Conservation (phyloP, 2,329 filamentous ascomycete genomes). For the Emmonsiellopsis sp. region DNA sequence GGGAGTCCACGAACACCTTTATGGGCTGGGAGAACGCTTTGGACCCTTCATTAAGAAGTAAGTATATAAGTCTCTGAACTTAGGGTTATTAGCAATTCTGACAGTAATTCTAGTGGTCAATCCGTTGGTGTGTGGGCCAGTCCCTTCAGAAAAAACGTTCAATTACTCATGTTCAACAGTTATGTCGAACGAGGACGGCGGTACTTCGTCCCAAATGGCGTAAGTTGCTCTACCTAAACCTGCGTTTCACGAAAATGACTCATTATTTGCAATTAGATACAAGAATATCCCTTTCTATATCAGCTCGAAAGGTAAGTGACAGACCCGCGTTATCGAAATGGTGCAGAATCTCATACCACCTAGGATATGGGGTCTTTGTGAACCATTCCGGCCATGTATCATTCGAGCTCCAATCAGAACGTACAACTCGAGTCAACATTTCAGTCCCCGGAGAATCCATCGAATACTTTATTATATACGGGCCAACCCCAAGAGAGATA, state of each 20-base stretch:
- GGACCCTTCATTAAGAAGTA: constrained; percentile 69
- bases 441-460: constrained; percentile 60
- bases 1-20: constrained; percentile 53
- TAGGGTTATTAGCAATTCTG: no score
- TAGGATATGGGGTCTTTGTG: constrained; percentile 61
- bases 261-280: constrained; percentile 13
- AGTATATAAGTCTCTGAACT: constrained; percentile 31
- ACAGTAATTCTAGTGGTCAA: background rate
- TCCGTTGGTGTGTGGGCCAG: background rate
- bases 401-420: constrained; percentile 64
- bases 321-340: background rate
- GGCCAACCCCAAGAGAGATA: constrained; percentile 62
- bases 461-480: constrained; percentile 67
- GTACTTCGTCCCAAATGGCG: constrained; percentile 31
- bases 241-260: background rate
- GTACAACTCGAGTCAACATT: constrained; percentile 62
- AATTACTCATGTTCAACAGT: constrained; percentile 18
- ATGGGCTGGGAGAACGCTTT: constrained; percentile 68
- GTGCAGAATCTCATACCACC: background rate
- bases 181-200: constrained; percentile 53
- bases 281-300: constrained; percentile 36
- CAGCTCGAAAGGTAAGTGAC: constrained; percentile 44
- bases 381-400: constrained; percentile 62
- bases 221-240: background rate
- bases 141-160: background rate